phyloP scores from a whole-genome alignment of 441 rosid species.

The Croton setiger region DNA sequence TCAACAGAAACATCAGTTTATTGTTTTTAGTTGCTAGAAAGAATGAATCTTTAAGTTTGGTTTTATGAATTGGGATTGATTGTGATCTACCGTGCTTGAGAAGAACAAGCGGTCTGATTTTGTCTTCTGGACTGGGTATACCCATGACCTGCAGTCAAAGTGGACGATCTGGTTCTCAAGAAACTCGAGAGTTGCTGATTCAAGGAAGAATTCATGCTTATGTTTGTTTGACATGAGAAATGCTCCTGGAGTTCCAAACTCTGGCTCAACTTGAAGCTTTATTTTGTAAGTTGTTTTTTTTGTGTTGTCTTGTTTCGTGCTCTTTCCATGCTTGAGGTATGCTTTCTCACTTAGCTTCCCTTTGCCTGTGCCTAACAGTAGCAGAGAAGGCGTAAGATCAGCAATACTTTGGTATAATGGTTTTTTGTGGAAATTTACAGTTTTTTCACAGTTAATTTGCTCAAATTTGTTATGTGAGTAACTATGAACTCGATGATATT shows the following conservation, averaged over 20 bases:
- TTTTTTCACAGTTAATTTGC: background rate
- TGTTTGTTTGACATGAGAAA: constrained; percentile 41
- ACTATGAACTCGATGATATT: background rate
- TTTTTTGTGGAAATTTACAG: background rate
- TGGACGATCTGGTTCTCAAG: constrained; percentile 31
- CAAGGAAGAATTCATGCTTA: constrained; percentile 53
- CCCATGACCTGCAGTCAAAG: constrained; percentile 69
- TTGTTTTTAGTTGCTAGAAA: constrained; percentile 3
- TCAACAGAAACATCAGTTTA: constrained; percentile 2
- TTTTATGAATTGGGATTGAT: background rate
- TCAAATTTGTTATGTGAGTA: background rate
- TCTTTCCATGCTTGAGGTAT: constrained; percentile 40
- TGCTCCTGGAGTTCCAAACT: constrained; percentile 62
- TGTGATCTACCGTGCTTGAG: constrained; percentile 42
- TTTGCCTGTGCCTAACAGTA: constrained; percentile 40
- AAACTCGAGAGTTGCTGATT: constrained; percentile 36
- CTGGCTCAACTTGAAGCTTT: constrained; percentile 35
- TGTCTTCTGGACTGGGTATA: constrained; percentile 47
- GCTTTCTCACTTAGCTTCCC: constrained; percentile 52
- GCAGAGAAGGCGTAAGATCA: constrained; percentile 18
- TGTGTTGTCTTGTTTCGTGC: constrained; percentile 31
- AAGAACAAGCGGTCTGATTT: constrained; percentile 48
- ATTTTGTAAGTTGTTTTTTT: constrained; percentile 36
- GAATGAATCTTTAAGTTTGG: no score
- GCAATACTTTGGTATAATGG: constrained; percentile 1